A percentile compares a stretch with the other conserved stretches of the same genome.
Conservation (phyloP, 2,329 filamentous ascomycete genomes). For the Botrytis medusae region DNA sequence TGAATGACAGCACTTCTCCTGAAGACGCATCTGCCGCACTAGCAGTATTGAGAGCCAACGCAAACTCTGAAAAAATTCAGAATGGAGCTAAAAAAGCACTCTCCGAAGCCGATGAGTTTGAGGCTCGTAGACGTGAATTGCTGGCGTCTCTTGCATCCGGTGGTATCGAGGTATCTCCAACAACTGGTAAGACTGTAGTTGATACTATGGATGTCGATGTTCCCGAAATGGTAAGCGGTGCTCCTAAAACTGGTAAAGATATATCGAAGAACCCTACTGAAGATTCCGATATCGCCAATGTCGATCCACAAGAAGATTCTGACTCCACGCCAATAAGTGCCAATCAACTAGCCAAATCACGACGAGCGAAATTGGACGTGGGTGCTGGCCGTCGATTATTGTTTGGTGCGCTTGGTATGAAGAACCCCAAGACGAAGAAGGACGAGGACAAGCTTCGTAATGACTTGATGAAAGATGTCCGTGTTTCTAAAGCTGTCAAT, state of each 20-base stretch:
- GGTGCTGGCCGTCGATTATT: conserved; percentile 66
- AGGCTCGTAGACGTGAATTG: conserved; percentile 51
- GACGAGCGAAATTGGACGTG: conserved; percentile 49
- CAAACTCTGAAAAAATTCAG: conserved; percentile 10
- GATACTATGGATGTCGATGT: background rate
- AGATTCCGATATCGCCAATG: background rate
- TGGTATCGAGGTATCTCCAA: conserved; percentile 48
- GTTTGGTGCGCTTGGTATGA: conserved; percentile 70
- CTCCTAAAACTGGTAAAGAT: background rate
- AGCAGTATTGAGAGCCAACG: conserved; percentile 28
- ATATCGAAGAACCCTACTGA: background rate
- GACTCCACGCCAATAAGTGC: background rate
- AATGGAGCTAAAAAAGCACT: conserved; percentile 13
- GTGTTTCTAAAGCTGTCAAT: conserved; percentile 42
- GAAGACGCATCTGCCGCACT: conserved; percentile 32
- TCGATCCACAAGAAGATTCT: background rate
- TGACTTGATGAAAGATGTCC: conserved; percentile 57
- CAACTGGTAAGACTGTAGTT: background rate
- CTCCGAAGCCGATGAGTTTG: conserved; percentile 45
- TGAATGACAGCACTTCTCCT: conserved; percentile 28
- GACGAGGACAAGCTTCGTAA: conserved; percentile 64
- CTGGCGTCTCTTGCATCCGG: conserved; percentile 52
- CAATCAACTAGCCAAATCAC: conserved; percentile 9
- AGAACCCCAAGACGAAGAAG: conserved; percentile 64
- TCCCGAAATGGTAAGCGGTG: background rate